Evolutionary conservation across 2,329 filamentous ascomycete genomes (phyloP), one percentile per base, ranked within the genome.

Genomic region (Dactylonectria estremocensis): DNA sequence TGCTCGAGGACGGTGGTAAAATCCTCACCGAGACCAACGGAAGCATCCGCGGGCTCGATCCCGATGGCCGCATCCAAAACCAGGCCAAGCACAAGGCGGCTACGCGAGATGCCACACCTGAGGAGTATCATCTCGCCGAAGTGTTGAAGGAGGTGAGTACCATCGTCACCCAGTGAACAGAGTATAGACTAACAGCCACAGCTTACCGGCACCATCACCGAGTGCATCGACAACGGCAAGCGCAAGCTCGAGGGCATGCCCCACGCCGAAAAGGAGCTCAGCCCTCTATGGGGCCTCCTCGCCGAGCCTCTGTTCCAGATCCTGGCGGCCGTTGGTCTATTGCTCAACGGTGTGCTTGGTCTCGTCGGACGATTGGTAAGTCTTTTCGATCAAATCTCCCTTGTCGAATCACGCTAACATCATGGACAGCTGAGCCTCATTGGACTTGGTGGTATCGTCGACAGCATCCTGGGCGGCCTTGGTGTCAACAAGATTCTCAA

Each of bases 261-360:
- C 6, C 93, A 97, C 73, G 95, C 94, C 49, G 97, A 97, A 91
- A 95, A 97, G 87, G 91, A 95, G 85, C 88, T 97, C 68, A 97
- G 95, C 84, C 95, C 95, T 11, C 89, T 98, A 33, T 97, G 95
- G 94, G 90, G 86, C 33, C 85, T 97, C 55, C 85, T 96, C 14
- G 90, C 90, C 40, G 94, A 97, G 86, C 95, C 95, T 11, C 85
- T 97, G 22, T 94, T 95, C 88, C 95, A 98, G 87, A 97, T 97
- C 78, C 88, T 97, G 55, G 94, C 95, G 9, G 95, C 93, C 11
- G 95, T 97, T 52, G 95, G 95, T 22, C 83, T 97, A 66, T 82
- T 97, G 70, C 86, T 98, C 68, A 91, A 86, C 58, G 95, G 95
- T 80, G 95, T 98, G 0, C 86, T 98, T 7, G 93, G 93, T 49